Percentiles rank a stretch among this genome's conserved stretches.
phyloP scores from a whole-genome alignment of 2,329 filamentous ascomycete species.

The Penicillium sp. region DNA sequence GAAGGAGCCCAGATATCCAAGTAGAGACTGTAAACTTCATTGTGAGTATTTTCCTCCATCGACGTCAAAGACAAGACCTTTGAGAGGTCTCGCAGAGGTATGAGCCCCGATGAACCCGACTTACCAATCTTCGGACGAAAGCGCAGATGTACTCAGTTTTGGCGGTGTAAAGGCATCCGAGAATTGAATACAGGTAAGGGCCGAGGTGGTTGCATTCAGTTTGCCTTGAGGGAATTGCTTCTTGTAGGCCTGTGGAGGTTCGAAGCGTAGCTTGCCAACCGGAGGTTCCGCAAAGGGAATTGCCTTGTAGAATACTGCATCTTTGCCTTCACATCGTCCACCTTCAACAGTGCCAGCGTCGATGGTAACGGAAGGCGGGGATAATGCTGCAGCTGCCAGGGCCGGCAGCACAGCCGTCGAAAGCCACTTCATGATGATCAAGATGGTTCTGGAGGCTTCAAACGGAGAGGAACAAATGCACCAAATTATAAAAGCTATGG shows the following conservation, averaged over 20 bases:
- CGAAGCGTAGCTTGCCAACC: conserved; percentile 19
- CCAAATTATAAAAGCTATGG: too few species aligned
- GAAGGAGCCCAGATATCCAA: not conserved
- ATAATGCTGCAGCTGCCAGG: conserved; percentile 1
- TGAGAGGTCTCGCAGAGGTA: not conserved
- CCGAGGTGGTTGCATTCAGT: conserved; percentile 15
- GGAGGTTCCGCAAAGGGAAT: conserved; percentile 24
- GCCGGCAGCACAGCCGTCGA: conserved; percentile 8
- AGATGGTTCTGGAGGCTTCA: too few species aligned
- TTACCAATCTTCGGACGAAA: not conserved
- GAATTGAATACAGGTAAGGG: not conserved
- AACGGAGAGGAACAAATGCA: too few species aligned
- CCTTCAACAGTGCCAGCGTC: conserved; percentile 19
- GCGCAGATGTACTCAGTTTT: not conserved
- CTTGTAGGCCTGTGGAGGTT: conserved; percentile 17
- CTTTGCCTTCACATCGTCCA: conserved; percentile 13
- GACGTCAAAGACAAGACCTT: too few species aligned
- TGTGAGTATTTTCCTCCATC: too few species aligned
- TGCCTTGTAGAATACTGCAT: conserved; percentile 19
- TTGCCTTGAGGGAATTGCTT: conserved; percentile 12
- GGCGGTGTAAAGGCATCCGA: not conserved
- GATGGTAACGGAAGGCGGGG: conserved; percentile 17
- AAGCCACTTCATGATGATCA: not conserved
- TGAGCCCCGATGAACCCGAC: not conserved
- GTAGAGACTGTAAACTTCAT: not conserved